A percentile compares a stretch with the other conserved stretches of the same genome.
phyloP scores from a whole-genome alignment of 495 filamentous ascomycete species.

The Thermothielavioides terrestris region DNA sequence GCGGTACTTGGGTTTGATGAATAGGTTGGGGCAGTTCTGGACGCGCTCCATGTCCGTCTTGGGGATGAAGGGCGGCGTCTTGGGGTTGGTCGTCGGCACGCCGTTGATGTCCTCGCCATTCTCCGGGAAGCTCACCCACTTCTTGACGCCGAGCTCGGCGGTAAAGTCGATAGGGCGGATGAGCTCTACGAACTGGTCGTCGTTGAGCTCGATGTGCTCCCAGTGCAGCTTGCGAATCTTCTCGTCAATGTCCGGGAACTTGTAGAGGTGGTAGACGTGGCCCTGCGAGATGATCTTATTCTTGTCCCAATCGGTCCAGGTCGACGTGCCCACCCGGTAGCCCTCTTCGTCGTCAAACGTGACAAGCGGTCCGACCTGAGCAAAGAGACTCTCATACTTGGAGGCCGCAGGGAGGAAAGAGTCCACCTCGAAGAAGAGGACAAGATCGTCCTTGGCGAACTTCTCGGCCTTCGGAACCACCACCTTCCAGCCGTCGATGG shows the following conservation, averaged over 20 bases:
- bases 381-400: not conserved
- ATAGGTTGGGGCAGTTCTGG: conserved; percentile 24
- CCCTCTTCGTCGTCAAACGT: conserved; percentile 7
- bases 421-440: conserved; percentile 17
- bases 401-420: conserved; percentile 12
- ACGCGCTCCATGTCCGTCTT: conserved; percentile 19
- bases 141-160: conserved; percentile 4
- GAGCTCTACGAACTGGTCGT: not conserved
- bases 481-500: conserved; percentile 20
- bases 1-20: conserved; percentile 19
- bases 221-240: not conserved
- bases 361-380: not conserved
- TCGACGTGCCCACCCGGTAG: conserved; percentile 8
- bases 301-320: not conserved
- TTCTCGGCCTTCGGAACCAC: not conserved
- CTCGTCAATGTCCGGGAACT: conserved; percentile 2
- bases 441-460: conserved; percentile 1
- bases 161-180: conserved; percentile 9
- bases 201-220: not conserved
- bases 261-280: conserved; percentile 4
- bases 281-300: conserved; percentile 15
- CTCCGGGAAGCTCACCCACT: conserved; percentile 5
- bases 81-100: not conserved
- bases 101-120: not conserved
- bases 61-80: conserved; percentile 12